Evolutionary conservation across 1,284 basidiomycete genomes (phyloP).

Genomic region (Ceratobasidium sp.): DNA sequence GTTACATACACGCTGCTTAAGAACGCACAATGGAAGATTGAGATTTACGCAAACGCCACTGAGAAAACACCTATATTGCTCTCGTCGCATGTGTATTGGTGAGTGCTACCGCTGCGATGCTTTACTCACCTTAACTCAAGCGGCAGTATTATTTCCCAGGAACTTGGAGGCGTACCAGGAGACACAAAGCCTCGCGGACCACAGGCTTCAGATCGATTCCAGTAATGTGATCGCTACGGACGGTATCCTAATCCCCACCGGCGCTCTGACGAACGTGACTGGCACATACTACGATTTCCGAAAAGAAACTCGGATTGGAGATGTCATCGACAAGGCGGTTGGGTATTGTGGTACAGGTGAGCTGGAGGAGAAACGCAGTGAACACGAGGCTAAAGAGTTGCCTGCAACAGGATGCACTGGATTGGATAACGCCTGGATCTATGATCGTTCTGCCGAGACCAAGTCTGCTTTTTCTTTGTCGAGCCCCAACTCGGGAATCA

Average conservation of each 20-base stretch:
- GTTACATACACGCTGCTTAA: constrained; percentile 48
- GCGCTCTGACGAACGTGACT: constrained; percentile 55
- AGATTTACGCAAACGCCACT: constrained; percentile 46
- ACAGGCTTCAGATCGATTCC: constrained; percentile 55
- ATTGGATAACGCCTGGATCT: constrained; percentile 60
- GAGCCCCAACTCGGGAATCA: constrained; percentile 59
- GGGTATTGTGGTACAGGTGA: constrained; percentile 50
- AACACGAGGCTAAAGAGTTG: neutral
- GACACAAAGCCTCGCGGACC: constrained; percentile 57
- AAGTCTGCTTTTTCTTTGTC: constrained; percentile 53
- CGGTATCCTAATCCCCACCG: constrained; percentile 58
- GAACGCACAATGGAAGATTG: constrained; percentile 46
- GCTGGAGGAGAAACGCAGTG: constrained; percentile 12
- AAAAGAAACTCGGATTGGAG: constrained; percentile 54
- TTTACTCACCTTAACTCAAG: constrained; percentile 38
- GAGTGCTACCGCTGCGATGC: constrained; percentile 33
- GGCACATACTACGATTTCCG: constrained; percentile 59
- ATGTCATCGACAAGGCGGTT: constrained; percentile 39
- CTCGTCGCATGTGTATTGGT: constrained; percentile 47
- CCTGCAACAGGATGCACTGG: constrained; percentile 53
- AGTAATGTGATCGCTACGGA: constrained; percentile 58
- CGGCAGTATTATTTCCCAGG: constrained; percentile 46
- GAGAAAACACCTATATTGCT: constrained; percentile 48
- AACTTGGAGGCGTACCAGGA: constrained; percentile 64
- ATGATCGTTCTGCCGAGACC: constrained; percentile 45